Percentiles rank a stretch among this genome's conserved stretches.
Conservation (phyloP, 805 yeast genomes). For the Kluyveromyces aestuarii region DNA sequence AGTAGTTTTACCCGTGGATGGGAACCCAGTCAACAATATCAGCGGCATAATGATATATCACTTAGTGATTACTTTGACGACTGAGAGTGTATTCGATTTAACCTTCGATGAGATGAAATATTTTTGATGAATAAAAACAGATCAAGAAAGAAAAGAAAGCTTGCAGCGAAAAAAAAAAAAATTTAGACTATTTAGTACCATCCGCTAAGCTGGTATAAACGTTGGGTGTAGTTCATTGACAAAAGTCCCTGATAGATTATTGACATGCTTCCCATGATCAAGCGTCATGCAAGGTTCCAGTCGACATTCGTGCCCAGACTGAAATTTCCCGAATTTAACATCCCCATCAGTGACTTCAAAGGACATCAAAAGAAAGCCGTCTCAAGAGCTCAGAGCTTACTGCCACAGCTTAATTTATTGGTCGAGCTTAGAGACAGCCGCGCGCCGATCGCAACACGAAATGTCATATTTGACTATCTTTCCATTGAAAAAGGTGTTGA, state of each 20-base stretch:
- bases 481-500: constrained; percentile 30
- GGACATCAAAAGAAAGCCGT: constrained; percentile 87
- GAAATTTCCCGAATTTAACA: constrained; percentile 63
- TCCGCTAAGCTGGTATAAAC: too few species aligned
- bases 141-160: too few species aligned
- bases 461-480: constrained; percentile 64
- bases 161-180: too few species aligned
- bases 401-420: constrained; percentile 74
- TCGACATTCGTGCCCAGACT: constrained; percentile 52
- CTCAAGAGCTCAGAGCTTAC: constrained; percentile 50
- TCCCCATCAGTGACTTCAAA: constrained; percentile 69
- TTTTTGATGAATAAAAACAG: too few species aligned
- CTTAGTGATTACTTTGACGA: too few species aligned
- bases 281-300: constrained; percentile 2
- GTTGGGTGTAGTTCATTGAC: too few species aligned
- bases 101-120: too few species aligned
- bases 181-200: too few species aligned
- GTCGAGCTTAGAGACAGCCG: constrained; percentile 83
- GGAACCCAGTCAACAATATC: constrained; percentile 74
- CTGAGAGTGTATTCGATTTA: too few species aligned
- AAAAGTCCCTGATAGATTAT: not conserved
- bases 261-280: constrained; percentile 2
- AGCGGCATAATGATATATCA: constrained; percentile 56
- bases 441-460: constrained; percentile 80
- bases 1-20: constrained; percentile 75